Evolutionary conservation across 352 stramenopile species (phyloP).

Genomic region (Elongisporangium undulatum): DNA sequence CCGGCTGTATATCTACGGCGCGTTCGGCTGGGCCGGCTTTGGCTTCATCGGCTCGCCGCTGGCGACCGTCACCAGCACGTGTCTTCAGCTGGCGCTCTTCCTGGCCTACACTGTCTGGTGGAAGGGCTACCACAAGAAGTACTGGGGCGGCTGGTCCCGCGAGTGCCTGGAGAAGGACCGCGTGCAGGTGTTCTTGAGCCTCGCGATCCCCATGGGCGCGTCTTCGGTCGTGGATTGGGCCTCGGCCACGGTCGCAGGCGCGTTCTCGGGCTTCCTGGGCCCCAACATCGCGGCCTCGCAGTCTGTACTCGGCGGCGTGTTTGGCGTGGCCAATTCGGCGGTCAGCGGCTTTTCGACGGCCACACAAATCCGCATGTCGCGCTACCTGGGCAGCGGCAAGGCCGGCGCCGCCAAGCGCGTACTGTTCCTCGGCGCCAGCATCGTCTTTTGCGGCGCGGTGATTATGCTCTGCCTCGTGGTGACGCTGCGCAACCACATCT

Average conservation of each 20-base stretch:
- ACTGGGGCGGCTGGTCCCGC: conserved; percentile 42
- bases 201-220: conserved; percentile 45
- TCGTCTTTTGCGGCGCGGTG: conserved; percentile 27
- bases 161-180: conserved; percentile 33
- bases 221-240: conserved; percentile 48
- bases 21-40: background rate
- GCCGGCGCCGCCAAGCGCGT: conserved; percentile 38
- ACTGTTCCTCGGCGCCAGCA: conserved; percentile 28
- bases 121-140: conserved; percentile 43
- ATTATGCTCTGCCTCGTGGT: conserved; percentile 29
- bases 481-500: conserved; percentile 32
- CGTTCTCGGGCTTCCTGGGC: conserved; percentile 40
- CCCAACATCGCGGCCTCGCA: conserved; percentile 43
- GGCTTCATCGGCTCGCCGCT: conserved; percentile 18
- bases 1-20: conserved; percentile 24
- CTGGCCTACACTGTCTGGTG: conserved; percentile 39
- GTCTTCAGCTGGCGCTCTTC: conserved; percentile 38
- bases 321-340: conserved; percentile 39
- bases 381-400: conserved; percentile 38
- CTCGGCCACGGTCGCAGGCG: conserved; percentile 30
- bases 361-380: conserved; percentile 54
- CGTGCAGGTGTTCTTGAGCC: conserved; percentile 39
- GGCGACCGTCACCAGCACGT: conserved; percentile 39
- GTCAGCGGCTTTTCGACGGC: conserved; percentile 40
- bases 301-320: conserved; percentile 35